These are phyloP conservation scores for Cryptococcus hybrid DNA, from an alignment of 1,284 basidiomycete species.

Conservation along the genomic window DNA sequence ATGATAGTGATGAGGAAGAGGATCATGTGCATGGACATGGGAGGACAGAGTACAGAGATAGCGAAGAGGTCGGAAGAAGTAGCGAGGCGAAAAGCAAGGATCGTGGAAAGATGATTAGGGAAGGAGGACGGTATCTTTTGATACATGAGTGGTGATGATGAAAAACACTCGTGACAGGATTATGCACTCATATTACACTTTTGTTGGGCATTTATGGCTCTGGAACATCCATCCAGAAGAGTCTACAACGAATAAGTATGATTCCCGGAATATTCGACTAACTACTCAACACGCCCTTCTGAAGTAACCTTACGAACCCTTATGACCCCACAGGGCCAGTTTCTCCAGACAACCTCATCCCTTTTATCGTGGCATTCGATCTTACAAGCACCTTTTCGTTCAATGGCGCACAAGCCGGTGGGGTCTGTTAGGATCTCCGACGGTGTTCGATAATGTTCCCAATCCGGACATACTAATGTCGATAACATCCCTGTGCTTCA, in stretches of 20 bases:
- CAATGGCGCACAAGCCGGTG: background rate
- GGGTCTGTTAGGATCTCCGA: background rate
- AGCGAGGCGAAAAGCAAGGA: conserved; percentile 1
- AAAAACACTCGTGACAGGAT: no score
- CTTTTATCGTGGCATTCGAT: background rate
- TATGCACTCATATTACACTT: no score
- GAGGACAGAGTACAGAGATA: conserved; percentile 21
- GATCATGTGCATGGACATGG: conserved; percentile 8
- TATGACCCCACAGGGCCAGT: conserved; percentile 2
- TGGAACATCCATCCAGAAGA: no score
- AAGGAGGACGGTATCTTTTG: no score
- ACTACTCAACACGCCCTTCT: no score
- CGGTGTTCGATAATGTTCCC: conserved; percentile 27
- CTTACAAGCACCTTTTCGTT: background rate
- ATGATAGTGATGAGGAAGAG: conserved; percentile 65
- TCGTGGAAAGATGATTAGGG: conserved; percentile 5
- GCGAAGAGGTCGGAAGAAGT: conserved; percentile 25
- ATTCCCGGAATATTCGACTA: no score
- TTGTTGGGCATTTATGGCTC: no score
- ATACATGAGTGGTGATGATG: no score
- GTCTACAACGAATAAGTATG: no score
- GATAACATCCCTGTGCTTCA: conserved; percentile 41
- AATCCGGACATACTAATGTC: conserved; percentile 38
- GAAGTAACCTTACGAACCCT: no score
- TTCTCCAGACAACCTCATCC: background rate